These are phyloP conservation scores for Colletotrichum tanaceti DNA, from an alignment of 2,329 filamentous ascomycete species.

Conservation along the genomic window DNA sequence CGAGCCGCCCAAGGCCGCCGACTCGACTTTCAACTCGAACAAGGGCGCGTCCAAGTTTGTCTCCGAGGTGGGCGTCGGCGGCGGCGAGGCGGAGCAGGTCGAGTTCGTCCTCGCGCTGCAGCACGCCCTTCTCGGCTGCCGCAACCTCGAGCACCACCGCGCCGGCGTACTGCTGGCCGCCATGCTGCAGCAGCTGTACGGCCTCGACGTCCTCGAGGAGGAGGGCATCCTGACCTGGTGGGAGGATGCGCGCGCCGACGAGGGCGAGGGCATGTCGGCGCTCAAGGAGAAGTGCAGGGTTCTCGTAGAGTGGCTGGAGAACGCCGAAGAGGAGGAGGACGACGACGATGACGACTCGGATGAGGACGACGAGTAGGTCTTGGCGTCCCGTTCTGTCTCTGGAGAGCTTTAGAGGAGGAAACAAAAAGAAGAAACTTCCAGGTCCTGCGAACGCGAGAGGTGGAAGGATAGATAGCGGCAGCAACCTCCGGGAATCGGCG, in stretches of 20 bases:
- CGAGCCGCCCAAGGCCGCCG: conserved; percentile 73
- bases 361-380: conserved; percentile 44
- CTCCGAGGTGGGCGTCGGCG: conserved; percentile 69
- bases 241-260: conserved; percentile 75
- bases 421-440: neutral
- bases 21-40: conserved; percentile 67
- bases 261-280: conserved; percentile 74
- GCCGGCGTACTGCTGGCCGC: conserved; percentile 77
- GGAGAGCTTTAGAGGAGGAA: neutral
- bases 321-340: conserved; percentile 79
- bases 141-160: conserved; percentile 63
- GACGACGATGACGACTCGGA: conserved; percentile 69
- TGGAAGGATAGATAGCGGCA: neutral
- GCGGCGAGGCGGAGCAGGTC: conserved; percentile 80
- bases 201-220: conserved; percentile 86
- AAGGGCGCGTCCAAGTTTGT: conserved; percentile 67
- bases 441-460: neutral
- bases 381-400: conserved; percentile 10
- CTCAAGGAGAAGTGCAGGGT: conserved; percentile 80
- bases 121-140: conserved; percentile 76
- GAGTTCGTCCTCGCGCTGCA: conserved; percentile 88
- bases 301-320: conserved; percentile 86
- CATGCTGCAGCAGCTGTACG: conserved; percentile 85
- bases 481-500: neutral
- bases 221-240: conserved; percentile 92